phyloP scores from a whole-genome alignment of 2,329 filamentous ascomycete species.

The Periglandula ipomoeae region DNA sequence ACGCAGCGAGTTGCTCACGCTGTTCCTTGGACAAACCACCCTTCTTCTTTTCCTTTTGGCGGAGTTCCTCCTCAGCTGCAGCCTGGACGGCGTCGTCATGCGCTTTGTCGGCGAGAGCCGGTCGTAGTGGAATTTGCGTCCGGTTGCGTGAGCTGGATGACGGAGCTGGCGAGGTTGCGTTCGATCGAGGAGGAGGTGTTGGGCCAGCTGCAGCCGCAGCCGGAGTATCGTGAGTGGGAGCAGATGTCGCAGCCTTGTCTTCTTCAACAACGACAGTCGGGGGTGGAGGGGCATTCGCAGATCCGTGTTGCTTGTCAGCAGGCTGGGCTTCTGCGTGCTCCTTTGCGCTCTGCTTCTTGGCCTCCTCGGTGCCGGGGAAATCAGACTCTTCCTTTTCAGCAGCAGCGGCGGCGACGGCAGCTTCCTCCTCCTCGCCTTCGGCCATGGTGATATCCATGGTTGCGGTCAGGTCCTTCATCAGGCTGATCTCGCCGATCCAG shows the following conservation, averaged over 20 bases:
- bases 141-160: conserved; percentile 33
- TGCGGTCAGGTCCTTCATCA: conserved; percentile 97
- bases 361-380: conserved; percentile 48
- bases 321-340: conserved; percentile 15
- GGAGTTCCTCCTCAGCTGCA: conserved; percentile 47
- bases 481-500: conserved; percentile 94
- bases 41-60: conserved; percentile 69
- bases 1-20: conserved; percentile 79
- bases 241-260: conserved; percentile 19
- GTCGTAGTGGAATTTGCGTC: conserved; percentile 62
- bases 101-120: conserved; percentile 74
- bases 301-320: conserved; percentile 1
- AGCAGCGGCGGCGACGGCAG: conserved; percentile 8
- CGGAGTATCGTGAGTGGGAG: conserved; percentile 12
- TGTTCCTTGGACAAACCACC: conserved; percentile 82
- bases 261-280: conserved; percentile 33
- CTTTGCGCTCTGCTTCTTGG: conserved; percentile 46
- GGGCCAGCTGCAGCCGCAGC: conserved; percentile 2
- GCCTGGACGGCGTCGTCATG: conserved; percentile 63
- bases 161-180: conserved; percentile 31
- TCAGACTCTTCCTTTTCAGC: conserved; percentile 34
- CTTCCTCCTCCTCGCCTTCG: conserved; percentile 53
- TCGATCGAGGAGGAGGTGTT: conserved; percentile 23
- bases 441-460: conserved; percentile 97
- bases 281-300: conserved; percentile 15